A percentile compares a stretch with the other conserved stretches of the same genome.
Conservation (phyloP, 805 yeast genomes). For the Candida michaelii region DNA sequence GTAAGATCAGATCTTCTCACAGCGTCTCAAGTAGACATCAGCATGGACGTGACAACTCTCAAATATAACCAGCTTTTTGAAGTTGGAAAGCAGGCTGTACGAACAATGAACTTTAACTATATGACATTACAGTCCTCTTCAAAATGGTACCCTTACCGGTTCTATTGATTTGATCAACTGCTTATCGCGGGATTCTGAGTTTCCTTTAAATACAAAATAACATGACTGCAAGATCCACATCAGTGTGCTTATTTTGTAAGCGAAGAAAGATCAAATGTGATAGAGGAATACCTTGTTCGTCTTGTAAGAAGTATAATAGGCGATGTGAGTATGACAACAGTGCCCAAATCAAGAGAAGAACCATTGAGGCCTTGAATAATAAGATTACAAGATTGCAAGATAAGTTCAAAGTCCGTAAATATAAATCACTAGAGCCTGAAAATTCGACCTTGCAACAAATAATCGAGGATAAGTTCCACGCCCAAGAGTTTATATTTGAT, state of each 20-base stretch:
- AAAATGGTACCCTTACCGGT: no score
- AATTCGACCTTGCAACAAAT: background rate
- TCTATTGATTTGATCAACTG: no score
- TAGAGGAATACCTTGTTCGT: conserved; percentile 11
- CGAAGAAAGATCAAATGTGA: conserved; percentile 15
- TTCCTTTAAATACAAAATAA: no score
- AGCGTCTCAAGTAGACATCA: no score
- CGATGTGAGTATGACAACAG: conserved; percentile 6
- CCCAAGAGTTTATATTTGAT: conserved; percentile 1
- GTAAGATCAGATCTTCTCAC: no score
- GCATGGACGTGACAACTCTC: no score
- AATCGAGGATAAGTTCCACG: background rate
- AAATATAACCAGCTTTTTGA: no score
- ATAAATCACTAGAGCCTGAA: no score
- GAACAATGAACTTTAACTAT: no score
- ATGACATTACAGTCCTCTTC: no score
- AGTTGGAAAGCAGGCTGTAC: no score
- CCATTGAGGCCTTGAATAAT: background rate
- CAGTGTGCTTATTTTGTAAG: conserved; percentile 12
- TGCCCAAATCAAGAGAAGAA: background rate
- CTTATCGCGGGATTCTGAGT: no score
- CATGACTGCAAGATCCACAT: background rate
- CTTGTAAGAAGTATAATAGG: conserved; percentile 10
- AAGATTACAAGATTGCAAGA: background rate
- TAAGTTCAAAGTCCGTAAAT: background rate